Evolutionary conservation across 306 rosid genomes (phyloP), one percentile per base, ranked within the genome.

Genomic region (Cicer judaicum): DNA sequence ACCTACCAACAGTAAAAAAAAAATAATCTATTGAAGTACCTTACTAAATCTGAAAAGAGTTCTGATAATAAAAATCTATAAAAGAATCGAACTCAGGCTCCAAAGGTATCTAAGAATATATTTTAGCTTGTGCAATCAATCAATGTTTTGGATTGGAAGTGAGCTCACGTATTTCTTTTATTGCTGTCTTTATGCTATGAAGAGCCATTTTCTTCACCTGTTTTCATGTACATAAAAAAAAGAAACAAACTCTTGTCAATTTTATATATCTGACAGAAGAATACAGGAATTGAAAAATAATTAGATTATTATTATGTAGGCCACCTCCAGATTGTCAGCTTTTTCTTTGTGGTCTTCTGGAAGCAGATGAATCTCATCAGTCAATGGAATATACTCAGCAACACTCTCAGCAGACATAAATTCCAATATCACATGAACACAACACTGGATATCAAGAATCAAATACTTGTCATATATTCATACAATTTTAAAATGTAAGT

Each of bases 201-300:
- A 95, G 88, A 40, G 97, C 93, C 87, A 87, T 90, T 87, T 84
- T 92, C 90, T 84, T 89, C 86, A 90, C 92, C 99, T 95, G 89
- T 44, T 81, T 76, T 75, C 81, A 81, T 16, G 68, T 79, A 52
- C 53, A 62, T 44, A 39, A 34, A 24, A 24, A 19, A 16, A 4
- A 4, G 79, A 81, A 70, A 50, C 40, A 53, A 6, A 55, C 41
- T 40, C 57, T 34, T 64, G 75, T 85, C 65, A 63, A 79, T 70
- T 72, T 39, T 0, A 7, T 53, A 73, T 5, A 55, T 34, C 14
- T 63, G 73, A 54, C 11, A 40, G 54, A 66, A 70, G 7, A 71
- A 76, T 74, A 53, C 8, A 52, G 52, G 47, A 54, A 44, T 1
- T 15, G 16, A 15, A 9, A 63, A 67, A 18, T 7, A 7, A 42